Percentiles rank a stretch among this genome's conserved stretches.
Evolutionary conservation across 2,329 filamentous ascomycete species (phyloP).

Genomic region (Endoconidiophora polonica): DNA sequence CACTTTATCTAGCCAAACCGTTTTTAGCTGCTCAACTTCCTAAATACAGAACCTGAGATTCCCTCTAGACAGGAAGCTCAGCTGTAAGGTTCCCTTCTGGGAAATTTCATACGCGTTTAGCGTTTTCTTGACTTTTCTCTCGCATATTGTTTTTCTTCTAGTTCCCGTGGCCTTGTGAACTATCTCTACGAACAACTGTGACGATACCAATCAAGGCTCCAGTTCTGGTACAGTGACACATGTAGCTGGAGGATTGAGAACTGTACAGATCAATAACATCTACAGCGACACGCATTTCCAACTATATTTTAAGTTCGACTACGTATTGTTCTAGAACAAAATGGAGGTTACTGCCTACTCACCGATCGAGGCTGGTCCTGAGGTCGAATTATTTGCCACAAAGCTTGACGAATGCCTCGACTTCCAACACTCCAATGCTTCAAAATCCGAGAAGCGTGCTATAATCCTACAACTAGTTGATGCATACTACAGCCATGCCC

Average conservation of each 20-base stretch:
- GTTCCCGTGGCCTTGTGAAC: too few relatives aligned
- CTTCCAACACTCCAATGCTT: slow-evolving; percentile 17
- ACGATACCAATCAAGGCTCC: too few relatives aligned
- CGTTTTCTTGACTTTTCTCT: too few relatives aligned
- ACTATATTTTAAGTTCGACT: background rate
- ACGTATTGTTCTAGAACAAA: background rate
- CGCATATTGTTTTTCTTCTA: too few relatives aligned
- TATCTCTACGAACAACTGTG: background rate
- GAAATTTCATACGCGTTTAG: too few relatives aligned
- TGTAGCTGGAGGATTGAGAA: too few relatives aligned
- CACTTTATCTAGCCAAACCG: background rate
- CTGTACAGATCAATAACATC: background rate
- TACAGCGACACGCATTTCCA: background rate
- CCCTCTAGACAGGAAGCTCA: too few relatives aligned
- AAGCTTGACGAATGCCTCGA: slow-evolving; percentile 59
- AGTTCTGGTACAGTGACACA: too few relatives aligned
- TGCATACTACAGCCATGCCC: slow-evolving; percentile 43
- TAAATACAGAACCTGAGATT: too few relatives aligned
- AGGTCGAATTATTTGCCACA: slow-evolving; percentile 77
- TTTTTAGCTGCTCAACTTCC: background rate
- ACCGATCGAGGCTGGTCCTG: slow-evolving; percentile 40
- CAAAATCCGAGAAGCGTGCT: slow-evolving; percentile 37
- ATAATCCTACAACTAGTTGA: slow-evolving; percentile 53
- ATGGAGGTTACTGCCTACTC: slow-evolving; percentile 11
- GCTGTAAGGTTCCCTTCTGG: too few relatives aligned